phyloP scores from a whole-genome alignment of 148 eudicot genomes.

The Beta vulgaris region DNA sequence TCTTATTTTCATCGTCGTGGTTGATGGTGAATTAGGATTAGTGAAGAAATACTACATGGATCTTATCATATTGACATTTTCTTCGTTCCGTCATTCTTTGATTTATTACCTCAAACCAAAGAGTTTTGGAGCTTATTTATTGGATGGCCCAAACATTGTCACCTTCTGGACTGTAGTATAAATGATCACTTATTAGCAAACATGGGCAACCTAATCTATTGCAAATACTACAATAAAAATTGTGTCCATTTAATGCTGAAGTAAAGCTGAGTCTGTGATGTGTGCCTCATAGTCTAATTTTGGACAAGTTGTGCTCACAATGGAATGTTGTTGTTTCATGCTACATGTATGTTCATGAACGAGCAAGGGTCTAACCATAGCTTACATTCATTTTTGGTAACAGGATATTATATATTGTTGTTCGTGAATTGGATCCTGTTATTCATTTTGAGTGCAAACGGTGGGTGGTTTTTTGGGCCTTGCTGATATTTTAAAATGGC shows the following conservation, averaged over 20 bases:
- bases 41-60: neutral
- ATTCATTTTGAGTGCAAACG: neutral
- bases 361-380: neutral
- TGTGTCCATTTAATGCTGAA: no score
- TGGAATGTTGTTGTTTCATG: slow-evolving; percentile 6
- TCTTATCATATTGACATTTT: neutral
- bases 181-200: no score
- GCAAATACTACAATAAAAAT: no score
- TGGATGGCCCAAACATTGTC: neutral
- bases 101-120: no score
- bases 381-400: neutral
- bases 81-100: neutral
- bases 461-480: neutral
- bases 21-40: neutral
- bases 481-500: slow-evolving; percentile 41
- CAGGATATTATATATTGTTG: neutral
- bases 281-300: neutral
- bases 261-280: neutral
- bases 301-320: neutral
- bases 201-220: no score
- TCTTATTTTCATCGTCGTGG: neutral
- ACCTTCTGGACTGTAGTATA: no score
- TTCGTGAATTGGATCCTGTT: neutral
- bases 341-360: neutral
- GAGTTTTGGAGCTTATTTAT: neutral